Evolutionary conservation across 495 filamentous ascomycete species (phyloP), one percentile per base, ranked within the genome.

Genomic region (Penicillium arizonense): DNA sequence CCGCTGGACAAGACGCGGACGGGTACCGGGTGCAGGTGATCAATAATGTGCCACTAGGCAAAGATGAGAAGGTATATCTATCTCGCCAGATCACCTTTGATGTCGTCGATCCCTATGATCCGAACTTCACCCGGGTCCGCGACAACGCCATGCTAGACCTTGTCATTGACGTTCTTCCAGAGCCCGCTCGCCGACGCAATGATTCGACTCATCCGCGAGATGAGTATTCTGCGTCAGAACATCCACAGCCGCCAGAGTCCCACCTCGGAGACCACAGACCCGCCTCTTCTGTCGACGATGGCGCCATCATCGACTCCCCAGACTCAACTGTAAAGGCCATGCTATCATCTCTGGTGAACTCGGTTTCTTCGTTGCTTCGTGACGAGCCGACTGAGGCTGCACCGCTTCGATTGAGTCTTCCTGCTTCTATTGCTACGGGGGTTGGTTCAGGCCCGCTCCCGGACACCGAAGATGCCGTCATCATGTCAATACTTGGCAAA

Each of bases 21-120:
- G 72, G 73, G 33, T 95, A 82, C 71, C 78, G 89, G 52, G 80
- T 95, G 20, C 87, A 84, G 49, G 86, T 86, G 37, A 81, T 97
- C 67, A 88, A 88, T 39, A 88, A 88, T 60, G 79, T 95, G 24
- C 78, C 87, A 0, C 73, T 98, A 2, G 94, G 94, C 8, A 87
- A 89, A 51, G 91, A 96, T 59, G 94, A 98, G 72, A 90, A 86
- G 62, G 82, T 97, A 48, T 89, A 90, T 62, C 75, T 98, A 50
- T 75, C 83, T n/a, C 80, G 87, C 21, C 84, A 91, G 32, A 80
- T 89, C 33, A 80, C 95, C 44, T 83, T 85, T 53, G 84, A 87
- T 44, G 81, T 91, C 51, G 63, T 87, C 44, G 79, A 83, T 63
- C 81, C 82, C 3, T 79, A 81, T 35, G 94, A 97, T 71, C 88